Evolutionary conservation across 371 early-diverging fungal species (phyloP), one percentile per base, ranked within the genome.

Genomic region (Mortierella sp.): DNA sequence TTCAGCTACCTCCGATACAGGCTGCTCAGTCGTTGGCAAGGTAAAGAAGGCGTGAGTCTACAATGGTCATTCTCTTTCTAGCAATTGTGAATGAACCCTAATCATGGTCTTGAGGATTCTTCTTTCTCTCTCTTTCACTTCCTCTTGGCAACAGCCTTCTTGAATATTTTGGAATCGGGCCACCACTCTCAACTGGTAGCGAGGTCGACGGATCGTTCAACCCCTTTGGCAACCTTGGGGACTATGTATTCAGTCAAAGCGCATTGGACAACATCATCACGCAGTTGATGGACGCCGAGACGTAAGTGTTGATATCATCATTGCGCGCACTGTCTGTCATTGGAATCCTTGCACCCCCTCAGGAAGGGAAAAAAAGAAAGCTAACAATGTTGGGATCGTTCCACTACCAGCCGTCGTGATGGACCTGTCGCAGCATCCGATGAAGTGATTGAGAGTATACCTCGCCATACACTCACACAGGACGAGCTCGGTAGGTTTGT

Each of bases 231-330:
- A 87, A 90, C 55, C 88, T 88, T 37, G 83, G 86, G 39, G 90
- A 90, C 60, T 90, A 90, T 73, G 90, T 83, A 12, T 85, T 86
- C 70, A 77, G 79, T 24, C 84, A 84, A 55, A 72, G 72, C 39
- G 92, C 86, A 19, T 80, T 91, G 19, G 94, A 93, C 68, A 88
- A 93, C 69, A 89, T 93, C 48, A 91, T 93, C 56, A 86, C 91
- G 9, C 92, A 90, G 53, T 66, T 93, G 63, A 92, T 93, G 92
- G 94, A 93, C 54, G 89, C 90, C 63, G 83, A 86, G 44, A 74
- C 69, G 58, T 83, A 81, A 79, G 82, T 72, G 58, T 39, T 25
- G 39, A 24, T 9, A 19, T 27, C 34, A 29, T 52, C 25, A 3
- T 24, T 41, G 27, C 13, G 16, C 28, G n/a, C n/a, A n/a, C n/a